Evolutionary conservation across 2,329 filamentous ascomycete species (phyloP).

Genomic region (Huntiella moniliformis): DNA sequence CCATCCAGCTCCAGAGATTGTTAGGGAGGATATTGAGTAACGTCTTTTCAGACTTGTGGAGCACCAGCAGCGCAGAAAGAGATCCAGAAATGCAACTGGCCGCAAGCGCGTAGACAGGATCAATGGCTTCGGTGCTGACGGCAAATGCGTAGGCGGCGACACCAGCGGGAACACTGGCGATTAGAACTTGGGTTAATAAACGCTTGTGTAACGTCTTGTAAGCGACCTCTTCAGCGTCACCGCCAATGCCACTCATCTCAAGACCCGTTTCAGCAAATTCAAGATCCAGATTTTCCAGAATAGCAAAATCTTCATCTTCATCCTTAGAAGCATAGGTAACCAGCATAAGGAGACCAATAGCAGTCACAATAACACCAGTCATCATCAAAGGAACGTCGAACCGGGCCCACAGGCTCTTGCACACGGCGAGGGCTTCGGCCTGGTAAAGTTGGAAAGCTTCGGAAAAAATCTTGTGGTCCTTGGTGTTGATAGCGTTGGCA

Average conservation of each 20-base stretch:
- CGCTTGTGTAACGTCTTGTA: constrained; percentile 22
- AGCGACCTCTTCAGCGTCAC: constrained; percentile 16
- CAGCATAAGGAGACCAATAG: constrained; percentile 47
- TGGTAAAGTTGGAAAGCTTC: constrained; percentile 56
- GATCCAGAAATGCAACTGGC: constrained; percentile 28
- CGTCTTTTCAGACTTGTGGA: constrained; percentile 26
- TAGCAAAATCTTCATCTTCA: constrained; percentile 33
- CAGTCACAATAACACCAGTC: constrained; percentile 54
- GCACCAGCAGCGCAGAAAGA: constrained; percentile 21
- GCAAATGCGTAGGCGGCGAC: constrained; percentile 17
- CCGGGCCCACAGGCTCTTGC: constrained; percentile 72
- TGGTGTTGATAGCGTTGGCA: constrained; percentile 24
- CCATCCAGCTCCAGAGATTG: constrained; percentile 79
- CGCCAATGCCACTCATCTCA: constrained; percentile 26
- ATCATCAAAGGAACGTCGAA: constrained; percentile 82
- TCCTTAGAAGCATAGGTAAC: constrained; percentile 51
- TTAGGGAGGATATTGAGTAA: constrained; percentile 41
- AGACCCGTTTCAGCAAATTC: constrained; percentile 40
- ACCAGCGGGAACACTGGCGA: constrained; percentile 19
- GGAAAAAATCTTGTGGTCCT: constrained; percentile 26
- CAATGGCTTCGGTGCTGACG: constrained; percentile 19
- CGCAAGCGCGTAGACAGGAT: constrained; percentile 18
- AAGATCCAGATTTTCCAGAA: constrained; percentile 36
- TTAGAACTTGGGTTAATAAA: constrained; percentile 21
- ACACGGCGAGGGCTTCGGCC: constrained; percentile 55